Conservation (phyloP, 106 monocot genomes). For the Allium fistulosum region DNA sequence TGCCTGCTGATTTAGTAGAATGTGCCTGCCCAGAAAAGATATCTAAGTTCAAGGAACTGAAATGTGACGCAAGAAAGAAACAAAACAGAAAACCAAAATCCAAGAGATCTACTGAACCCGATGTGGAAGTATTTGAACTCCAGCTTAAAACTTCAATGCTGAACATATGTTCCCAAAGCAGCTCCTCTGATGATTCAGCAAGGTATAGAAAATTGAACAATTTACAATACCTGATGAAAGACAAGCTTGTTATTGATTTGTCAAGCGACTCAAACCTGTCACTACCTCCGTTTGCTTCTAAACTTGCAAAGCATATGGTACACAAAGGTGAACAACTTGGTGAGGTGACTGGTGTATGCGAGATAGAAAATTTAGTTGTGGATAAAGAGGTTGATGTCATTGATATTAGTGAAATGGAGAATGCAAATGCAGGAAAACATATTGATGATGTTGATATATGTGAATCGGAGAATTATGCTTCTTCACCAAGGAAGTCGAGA, state of each 20-base stretch:
- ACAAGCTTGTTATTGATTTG: slow-evolving; percentile 47
- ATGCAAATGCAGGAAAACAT: not conserved
- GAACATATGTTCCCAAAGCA: slow-evolving; percentile 33
- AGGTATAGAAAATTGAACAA: not conserved
- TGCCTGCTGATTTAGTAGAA: slow-evolving; percentile 57
- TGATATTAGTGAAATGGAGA: slow-evolving; percentile 38
- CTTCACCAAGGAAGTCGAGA: slow-evolving; percentile 37
- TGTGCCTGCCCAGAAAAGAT: slow-evolving; percentile 85
- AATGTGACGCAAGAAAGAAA: slow-evolving; percentile 43
- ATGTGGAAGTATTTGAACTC: slow-evolving; percentile 30
- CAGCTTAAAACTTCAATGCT: slow-evolving; percentile 51
- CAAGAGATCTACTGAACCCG: slow-evolving; percentile 25
- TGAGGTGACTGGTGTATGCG: slow-evolving; percentile 30
- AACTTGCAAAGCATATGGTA: slow-evolving; percentile 23
- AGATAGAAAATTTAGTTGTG: slow-evolving; percentile 22
- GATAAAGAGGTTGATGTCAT: slow-evolving; percentile 8
- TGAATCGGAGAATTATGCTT: slow-evolving; percentile 41
- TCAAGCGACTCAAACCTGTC: slow-evolving; percentile 65
- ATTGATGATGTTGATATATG: slow-evolving; percentile 24
- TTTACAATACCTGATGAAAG: not conserved
- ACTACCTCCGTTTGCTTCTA: slow-evolving; percentile 41
- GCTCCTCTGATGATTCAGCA: not conserved
- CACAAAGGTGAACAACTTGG: too few relatives aligned
- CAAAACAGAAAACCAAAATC: slow-evolving; percentile 34
- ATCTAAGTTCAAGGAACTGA: slow-evolving; percentile 48